A percentile compares a stretch with the other conserved stretches of the same genome.
phyloP scores from a whole-genome alignment of 2,329 filamentous ascomycete species.

The Daldinia eschscholtzii region DNA sequence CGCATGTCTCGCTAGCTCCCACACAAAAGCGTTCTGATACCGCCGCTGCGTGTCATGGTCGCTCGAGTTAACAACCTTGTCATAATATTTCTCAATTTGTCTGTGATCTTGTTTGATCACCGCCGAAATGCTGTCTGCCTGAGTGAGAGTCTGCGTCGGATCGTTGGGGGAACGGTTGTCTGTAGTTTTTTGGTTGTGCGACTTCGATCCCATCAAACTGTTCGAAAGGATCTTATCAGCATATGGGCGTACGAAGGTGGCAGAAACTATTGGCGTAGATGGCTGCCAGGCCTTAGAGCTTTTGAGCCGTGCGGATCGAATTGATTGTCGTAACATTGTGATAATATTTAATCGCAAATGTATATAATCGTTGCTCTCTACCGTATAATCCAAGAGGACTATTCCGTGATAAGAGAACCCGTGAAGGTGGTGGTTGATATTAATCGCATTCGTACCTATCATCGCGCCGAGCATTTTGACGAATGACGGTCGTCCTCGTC shows the following conservation, averaged over 20 bases:
- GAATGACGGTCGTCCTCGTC: conserved; percentile 29
- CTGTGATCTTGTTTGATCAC: conserved; percentile 44
- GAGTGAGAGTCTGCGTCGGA: conserved; percentile 12
- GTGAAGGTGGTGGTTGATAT: conserved; percentile 12
- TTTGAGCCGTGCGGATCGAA: conserved; percentile 17
- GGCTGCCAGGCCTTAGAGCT: conserved; percentile 8
- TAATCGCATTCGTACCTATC: conserved; percentile 13
- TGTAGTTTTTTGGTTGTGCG: not conserved
- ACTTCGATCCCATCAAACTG: not conserved
- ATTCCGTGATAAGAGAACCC: not conserved
- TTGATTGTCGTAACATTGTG: conserved; percentile 30
- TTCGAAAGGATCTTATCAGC: conserved; percentile 20
- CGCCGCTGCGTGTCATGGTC: conserved; percentile 59
- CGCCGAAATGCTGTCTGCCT: conserved; percentile 28
- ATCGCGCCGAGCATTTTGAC: conserved; percentile 27
- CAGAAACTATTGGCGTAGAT: conserved; percentile 4
- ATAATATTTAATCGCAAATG: not conserved
- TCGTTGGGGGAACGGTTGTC: conserved; percentile 17
- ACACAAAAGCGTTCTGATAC: conserved; percentile 65
- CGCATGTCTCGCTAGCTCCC: conserved; percentile 65
- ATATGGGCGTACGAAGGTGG: conserved; percentile 20
- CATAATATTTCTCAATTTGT: conserved; percentile 54
- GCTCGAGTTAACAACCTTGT: conserved; percentile 56
- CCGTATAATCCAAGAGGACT: not conserved
- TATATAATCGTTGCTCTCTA: not conserved